phyloP scores from a whole-genome alignment of 1,284 basidiomycete species.

The Naganishia sp. region DNA sequence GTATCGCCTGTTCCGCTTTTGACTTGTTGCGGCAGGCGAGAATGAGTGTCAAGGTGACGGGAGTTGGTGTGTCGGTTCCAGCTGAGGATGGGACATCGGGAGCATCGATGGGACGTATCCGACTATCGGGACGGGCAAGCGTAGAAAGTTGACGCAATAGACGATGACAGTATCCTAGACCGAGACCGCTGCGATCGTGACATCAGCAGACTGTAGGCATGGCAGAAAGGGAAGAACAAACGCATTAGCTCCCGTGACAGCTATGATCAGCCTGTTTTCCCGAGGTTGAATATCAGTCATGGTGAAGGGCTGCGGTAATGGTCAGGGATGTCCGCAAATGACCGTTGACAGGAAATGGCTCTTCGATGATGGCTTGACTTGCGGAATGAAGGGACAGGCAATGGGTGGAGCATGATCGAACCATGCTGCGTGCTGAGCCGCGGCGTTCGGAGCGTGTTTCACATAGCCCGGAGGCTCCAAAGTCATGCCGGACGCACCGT shows the following conservation, averaged over 20 bases:
- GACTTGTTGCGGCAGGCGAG: conserved; percentile 74
- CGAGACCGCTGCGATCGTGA: conserved; percentile 66
- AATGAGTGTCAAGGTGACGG: conserved; percentile 69
- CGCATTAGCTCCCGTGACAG: conserved; percentile 72
- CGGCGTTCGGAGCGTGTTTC: no score
- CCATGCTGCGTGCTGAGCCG: no score
- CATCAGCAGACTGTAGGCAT: neutral
- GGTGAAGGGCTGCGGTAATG: neutral
- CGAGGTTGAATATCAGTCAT: neutral
- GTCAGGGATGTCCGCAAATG: no score
- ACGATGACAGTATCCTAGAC: conserved; percentile 79
- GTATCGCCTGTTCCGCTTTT: conserved; percentile 68
- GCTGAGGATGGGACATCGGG: conserved; percentile 47
- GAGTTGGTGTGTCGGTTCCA: conserved; percentile 56
- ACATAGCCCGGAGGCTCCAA: no score
- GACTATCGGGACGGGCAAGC: conserved; percentile 41
- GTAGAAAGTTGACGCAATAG: conserved; percentile 68
- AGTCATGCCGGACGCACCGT: no score
- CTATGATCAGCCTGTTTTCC: conserved; percentile 55
- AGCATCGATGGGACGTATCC: conserved; percentile 36
- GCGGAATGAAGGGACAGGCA: no score
- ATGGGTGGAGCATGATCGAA: no score
- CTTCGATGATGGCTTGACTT: no score
- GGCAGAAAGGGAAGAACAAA: conserved; percentile 45
- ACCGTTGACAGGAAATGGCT: no score